phyloP scores from a whole-genome alignment of 2,329 filamentous ascomycete species.

The Niveomyces coronatus region DNA sequence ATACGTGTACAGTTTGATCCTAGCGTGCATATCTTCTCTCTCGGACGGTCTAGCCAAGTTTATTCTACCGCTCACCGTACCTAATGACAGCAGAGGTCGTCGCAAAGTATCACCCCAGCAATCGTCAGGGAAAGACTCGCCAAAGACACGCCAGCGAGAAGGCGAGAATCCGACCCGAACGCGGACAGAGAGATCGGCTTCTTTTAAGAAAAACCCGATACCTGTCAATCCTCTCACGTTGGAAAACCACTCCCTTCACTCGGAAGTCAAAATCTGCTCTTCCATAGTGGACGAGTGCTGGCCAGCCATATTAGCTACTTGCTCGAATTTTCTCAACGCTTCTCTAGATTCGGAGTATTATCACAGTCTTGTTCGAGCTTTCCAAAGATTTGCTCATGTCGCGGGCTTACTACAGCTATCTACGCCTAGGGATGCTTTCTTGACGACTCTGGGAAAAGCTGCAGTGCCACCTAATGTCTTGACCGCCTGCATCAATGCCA shows the following conservation, averaged over 20 bases:
- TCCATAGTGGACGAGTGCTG: constrained; percentile 84
- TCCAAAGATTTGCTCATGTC: constrained; percentile 92
- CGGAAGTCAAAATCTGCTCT: constrained; percentile 67
- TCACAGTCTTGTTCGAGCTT: constrained; percentile 79
- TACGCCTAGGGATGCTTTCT: constrained; percentile 85
- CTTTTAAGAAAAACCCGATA: constrained; percentile 64
- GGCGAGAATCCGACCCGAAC: constrained; percentile 21
- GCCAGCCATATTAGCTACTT: constrained; percentile 90
- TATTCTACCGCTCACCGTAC: constrained; percentile 80
- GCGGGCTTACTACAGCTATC: constrained; percentile 75
- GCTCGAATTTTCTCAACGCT: constrained; percentile 89
- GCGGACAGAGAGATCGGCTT: constrained; percentile 48
- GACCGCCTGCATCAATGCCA: constrained; percentile 46
- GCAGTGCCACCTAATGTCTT: constrained; percentile 76
- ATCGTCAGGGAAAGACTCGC: constrained; percentile 32
- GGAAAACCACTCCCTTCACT: constrained; percentile 59
- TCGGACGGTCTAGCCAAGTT: constrained; percentile 92
- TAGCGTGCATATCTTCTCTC: constrained; percentile 81
- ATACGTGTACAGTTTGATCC: constrained; percentile 80
- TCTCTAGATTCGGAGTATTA: constrained; percentile 91
- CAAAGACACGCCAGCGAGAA: constrained; percentile 27
- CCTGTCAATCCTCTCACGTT: constrained; percentile 76
- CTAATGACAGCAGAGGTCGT: constrained; percentile 51
- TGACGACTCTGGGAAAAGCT: constrained; percentile 88
- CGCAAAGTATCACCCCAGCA: constrained; percentile 38